These are phyloP conservation scores for Suhomyces yuchorum DNA, from an alignment of 1,139 yeast genomes.

Conservation along the genomic window DNA sequence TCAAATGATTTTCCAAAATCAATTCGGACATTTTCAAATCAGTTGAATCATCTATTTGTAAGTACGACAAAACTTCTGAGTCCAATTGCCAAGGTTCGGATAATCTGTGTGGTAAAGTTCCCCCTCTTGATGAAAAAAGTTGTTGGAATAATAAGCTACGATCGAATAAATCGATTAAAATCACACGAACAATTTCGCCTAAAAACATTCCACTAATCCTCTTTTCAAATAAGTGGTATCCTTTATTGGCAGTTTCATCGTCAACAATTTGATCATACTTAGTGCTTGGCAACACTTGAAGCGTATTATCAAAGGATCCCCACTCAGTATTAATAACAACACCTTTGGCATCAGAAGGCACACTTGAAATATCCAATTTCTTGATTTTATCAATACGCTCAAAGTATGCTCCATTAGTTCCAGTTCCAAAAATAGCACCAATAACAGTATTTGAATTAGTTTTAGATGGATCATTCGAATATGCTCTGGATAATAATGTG, in stretches of 20 bases:
- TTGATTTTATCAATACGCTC: constrained; percentile 72
- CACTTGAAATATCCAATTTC: constrained; percentile 49
- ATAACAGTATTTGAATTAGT: constrained; percentile 71
- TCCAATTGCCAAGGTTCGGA: constrained; percentile 75
- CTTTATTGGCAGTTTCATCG: constrained; percentile 73
- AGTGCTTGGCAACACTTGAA: constrained; percentile 71
- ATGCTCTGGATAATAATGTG: constrained; percentile 83
- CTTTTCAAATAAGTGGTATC: constrained; percentile 89
- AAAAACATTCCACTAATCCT: constrained; percentile 92
- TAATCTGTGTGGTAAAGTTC: constrained; percentile 64
- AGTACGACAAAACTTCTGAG: constrained; percentile 79
- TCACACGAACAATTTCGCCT: constrained; percentile 82
- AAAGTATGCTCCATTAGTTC: constrained; percentile 92
- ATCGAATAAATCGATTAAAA: constrained; percentile 65
- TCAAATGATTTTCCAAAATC: constrained; percentile 60
- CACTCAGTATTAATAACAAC: constrained; percentile 96
- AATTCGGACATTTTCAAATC: constrained; percentile 67
- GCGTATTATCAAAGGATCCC: constrained; percentile 91
- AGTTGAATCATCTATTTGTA: constrained; percentile 79
- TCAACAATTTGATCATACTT: constrained; percentile 74
- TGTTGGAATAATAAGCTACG: constrained; percentile 59
- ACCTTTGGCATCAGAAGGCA: constrained; percentile 54
- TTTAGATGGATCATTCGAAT: constrained; percentile 58
- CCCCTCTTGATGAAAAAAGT: constrained; percentile 51
- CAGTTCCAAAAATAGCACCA: constrained; percentile 94